phyloP scores from a whole-genome alignment of 495 filamentous ascomycete genomes.

The Penicillium simplicissimum region DNA sequence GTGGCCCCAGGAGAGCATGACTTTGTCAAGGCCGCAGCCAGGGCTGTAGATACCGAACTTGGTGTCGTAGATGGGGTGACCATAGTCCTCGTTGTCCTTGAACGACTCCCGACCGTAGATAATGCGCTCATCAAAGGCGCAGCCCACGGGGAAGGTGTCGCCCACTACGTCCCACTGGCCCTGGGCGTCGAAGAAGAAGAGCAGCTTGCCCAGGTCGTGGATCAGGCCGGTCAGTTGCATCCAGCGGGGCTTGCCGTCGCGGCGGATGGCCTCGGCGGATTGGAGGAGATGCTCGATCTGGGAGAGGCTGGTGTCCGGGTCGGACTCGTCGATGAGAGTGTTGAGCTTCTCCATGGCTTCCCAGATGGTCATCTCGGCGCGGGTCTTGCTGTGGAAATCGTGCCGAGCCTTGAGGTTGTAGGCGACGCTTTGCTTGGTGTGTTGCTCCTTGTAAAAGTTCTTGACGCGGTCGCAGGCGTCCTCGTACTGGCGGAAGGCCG shows the following conservation, averaged over 20 bases:
- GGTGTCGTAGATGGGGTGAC: slow-evolving; percentile 66
- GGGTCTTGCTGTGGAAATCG: slow-evolving; percentile 63
- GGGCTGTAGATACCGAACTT: slow-evolving; percentile 75
- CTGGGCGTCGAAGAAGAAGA: slow-evolving; percentile 78
- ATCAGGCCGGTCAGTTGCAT: slow-evolving; percentile 90
- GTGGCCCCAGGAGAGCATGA: slow-evolving; percentile 91
- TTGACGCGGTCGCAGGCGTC: slow-evolving; percentile 77
- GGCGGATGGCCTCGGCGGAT: slow-evolving; percentile 80
- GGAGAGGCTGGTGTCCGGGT: slow-evolving; percentile 81
- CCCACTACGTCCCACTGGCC: slow-evolving; percentile 95
- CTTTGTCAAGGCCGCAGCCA: slow-evolving; percentile 75
- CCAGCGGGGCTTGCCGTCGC: slow-evolving; percentile 88
- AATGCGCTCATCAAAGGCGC: slow-evolving; percentile 71
- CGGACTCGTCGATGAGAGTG: slow-evolving; percentile 82
- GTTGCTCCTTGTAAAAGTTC: slow-evolving; percentile 81
- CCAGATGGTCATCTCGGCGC: slow-evolving; percentile 82
- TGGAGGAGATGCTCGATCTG: slow-evolving; percentile 90
- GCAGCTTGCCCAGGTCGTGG: slow-evolving; percentile 85
- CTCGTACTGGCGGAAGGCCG: slow-evolving; percentile 76
- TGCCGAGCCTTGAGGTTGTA: slow-evolving; percentile 79
- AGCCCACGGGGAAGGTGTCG: slow-evolving; percentile 91
- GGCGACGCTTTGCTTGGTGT: slow-evolving; percentile 80
- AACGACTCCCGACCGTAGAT: slow-evolving; percentile 78
- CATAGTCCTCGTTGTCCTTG: slow-evolving; percentile 65
- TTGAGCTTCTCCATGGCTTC: slow-evolving; percentile 88